Percentiles rank a stretch among this genome's conserved stretches.
Evolutionary conservation across 1,139 yeast species (phyloP).

Genomic region (Saccharomyces hybrid): DNA sequence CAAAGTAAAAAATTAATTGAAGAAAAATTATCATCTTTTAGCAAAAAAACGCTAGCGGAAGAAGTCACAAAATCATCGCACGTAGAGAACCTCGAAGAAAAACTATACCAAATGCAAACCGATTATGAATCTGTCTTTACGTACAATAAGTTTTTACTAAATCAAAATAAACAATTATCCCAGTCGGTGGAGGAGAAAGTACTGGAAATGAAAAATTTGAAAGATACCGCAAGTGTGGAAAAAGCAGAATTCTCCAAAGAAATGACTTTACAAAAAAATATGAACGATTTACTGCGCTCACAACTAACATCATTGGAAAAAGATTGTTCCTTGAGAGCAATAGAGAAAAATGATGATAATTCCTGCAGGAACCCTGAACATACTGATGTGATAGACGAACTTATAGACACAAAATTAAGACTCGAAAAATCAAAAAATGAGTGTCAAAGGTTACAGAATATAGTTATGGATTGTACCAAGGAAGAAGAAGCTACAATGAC

Average conservation of each 20-base stretch:
- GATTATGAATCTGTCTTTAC: constrained; percentile 33
- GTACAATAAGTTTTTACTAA: constrained; percentile 24
- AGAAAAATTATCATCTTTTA: neutral
- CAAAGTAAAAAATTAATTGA: neutral
- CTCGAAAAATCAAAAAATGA: constrained; percentile 43
- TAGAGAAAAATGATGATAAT: constrained; percentile 14
- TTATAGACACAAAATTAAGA: constrained; percentile 39
- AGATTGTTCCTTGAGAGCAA: constrained; percentile 45
- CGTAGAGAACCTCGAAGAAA: neutral
- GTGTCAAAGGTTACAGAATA: constrained; percentile 38
- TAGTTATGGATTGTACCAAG: constrained; percentile 24
- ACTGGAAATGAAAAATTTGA: constrained; percentile 41
- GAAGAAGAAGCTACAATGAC: neutral
- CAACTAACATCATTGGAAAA: constrained; percentile 40
- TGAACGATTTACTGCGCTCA: constrained; percentile 52
- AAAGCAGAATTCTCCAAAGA: constrained; percentile 57
- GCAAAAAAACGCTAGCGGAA: neutral
- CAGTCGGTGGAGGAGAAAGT: constrained; percentile 21
- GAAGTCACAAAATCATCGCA: neutral
- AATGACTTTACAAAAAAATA: constrained; percentile 55
- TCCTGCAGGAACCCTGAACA: constrained; percentile 15
- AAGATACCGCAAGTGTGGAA: constrained; percentile 40
- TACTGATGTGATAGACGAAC: constrained; percentile 13
- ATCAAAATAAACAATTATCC: constrained; percentile 16
- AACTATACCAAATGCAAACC: constrained; percentile 33